Base-by-base conservation (phyloP, 2,329 filamentous ascomycete species). In the Fusarium aywerte region DNA sequence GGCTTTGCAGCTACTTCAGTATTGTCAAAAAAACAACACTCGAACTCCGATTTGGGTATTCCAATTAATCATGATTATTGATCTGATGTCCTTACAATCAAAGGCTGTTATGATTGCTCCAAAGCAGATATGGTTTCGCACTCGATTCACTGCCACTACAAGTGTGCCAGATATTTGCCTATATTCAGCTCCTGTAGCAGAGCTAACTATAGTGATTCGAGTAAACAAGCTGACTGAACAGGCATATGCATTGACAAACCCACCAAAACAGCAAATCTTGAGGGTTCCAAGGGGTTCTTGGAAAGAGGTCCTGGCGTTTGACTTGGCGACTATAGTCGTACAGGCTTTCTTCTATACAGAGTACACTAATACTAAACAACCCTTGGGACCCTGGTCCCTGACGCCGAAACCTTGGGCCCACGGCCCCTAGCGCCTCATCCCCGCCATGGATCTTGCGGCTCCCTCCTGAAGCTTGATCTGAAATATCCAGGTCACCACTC, bases 401-500 rank as follows among this genome's bases (percentile, higher is more conserved):
- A 59, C 62, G 48, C 59, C 48, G 65, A 55, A 59, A 58, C 56
- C 68, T 62, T 69, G 62, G 53, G 48, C 62, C 58, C 62, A 67
- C 54, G 53, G 45, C 67, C 70, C 69, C 64, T 65, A 65, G 62
- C 65, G 65, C 68, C 53, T 51, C 50, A 59, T 69, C 70, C 69
- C 70, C 71, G 57, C 69, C 69, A 72, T 72, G 69, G 58, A 73
- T 73, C 71, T 73, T 73, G 71, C 68, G 71, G 71, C 71, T 73
- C 71, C 64, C 68, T 66, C 61, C 68, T 68, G 67, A 62, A 63
- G 65, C 54, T 72, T 65, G 62, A 54, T 65, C 56, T 60, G 56
- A 70, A 58, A 36, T 43, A 51, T 35, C 8, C 42, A 62, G 54
- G 67, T 66, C 70, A 67, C 68, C 62, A 70, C 59, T 72, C 52